These are phyloP conservation scores for Tolypocladium pustulatum DNA, from an alignment of 2,329 filamentous ascomycete genomes.

Conservation along the genomic window DNA sequence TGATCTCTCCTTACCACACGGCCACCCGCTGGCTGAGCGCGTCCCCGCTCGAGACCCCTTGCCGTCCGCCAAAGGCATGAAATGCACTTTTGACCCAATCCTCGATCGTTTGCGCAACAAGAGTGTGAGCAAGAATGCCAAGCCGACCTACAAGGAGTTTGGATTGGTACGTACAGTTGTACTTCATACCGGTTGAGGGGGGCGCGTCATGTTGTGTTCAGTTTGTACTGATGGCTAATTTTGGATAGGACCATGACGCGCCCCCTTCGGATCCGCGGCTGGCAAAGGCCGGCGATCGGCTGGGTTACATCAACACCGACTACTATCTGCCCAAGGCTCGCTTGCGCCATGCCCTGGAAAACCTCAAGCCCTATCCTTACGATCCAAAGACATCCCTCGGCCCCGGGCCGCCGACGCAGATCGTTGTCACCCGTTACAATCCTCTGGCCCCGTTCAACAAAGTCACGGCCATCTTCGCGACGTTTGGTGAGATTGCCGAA, in stretches of 20 bases:
- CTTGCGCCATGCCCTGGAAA: conserved; percentile 63
- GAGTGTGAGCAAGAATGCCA: conserved; percentile 43
- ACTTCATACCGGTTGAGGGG: conserved; percentile 29
- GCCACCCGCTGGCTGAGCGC: conserved; percentile 26
- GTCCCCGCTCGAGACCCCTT: conserved; percentile 46
- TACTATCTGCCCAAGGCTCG: conserved; percentile 62
- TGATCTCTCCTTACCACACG: conserved; percentile 24
- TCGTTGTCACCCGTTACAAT: conserved; percentile 95
- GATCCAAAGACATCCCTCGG: conserved; percentile 78
- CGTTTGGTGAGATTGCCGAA: conserved; percentile 78
- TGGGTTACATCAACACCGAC: conserved; percentile 59
- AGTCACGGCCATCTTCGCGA: conserved; percentile 64
- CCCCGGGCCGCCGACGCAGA: conserved; percentile 77
- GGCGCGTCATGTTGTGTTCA: conserved; percentile 47
- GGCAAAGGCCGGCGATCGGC: conserved; percentile 48
- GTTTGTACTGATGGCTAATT: conserved; percentile 48
- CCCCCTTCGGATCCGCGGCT: conserved; percentile 75
- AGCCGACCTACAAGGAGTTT: conserved; percentile 53
- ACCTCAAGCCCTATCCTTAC: conserved; percentile 70
- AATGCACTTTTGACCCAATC: conserved; percentile 51
- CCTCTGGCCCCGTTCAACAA: conserved; percentile 73
- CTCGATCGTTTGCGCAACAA: conserved; percentile 39
- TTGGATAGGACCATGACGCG: conserved; percentile 66
- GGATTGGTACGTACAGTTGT: conserved; percentile 52
- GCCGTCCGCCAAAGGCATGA: conserved; percentile 43